phyloP scores from a whole-genome alignment of 257 asterid genomes.

The Solanum pinnatisectum region DNA sequence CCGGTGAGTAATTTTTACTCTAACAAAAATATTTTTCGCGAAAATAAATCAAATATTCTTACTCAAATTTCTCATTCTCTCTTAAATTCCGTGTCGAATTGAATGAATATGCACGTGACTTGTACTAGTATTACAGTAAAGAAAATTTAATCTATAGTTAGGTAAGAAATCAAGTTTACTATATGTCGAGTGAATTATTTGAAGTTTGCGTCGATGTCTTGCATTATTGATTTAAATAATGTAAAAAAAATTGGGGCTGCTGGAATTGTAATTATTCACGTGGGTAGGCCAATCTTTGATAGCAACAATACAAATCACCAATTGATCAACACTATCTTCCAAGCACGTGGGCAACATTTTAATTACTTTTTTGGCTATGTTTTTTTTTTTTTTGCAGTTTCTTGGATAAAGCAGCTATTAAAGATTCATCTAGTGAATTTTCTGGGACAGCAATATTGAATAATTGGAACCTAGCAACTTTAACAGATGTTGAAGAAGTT shows the following conservation, averaged over 20 bases:
- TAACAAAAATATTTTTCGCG: too few species aligned
- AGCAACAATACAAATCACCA: not conserved
- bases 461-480: conserved; percentile 57
- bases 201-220: not conserved
- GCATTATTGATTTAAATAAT: not conserved
- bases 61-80: not conserved
- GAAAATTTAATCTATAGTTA: not conserved
- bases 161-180: not conserved
- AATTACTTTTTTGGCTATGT: not conserved
- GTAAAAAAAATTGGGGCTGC: not conserved
- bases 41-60: not conserved
- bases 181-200: not conserved
- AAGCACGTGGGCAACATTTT: not conserved
- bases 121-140: not conserved
- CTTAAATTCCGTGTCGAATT: not conserved
- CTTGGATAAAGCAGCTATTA: conserved; percentile 79
- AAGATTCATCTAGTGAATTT: conserved; percentile 11
- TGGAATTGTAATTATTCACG: not conserved
- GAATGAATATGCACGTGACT: not conserved
- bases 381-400: conserved; percentile 4
- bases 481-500: conserved; percentile 83
- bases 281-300: conserved; percentile 10
- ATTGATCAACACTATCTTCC: not conserved
- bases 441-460: not conserved
- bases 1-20: conserved; percentile 31